Evolutionary conservation across 345 rosid genomes (phyloP).

Genomic region (Mallotus nudiflorus): DNA sequence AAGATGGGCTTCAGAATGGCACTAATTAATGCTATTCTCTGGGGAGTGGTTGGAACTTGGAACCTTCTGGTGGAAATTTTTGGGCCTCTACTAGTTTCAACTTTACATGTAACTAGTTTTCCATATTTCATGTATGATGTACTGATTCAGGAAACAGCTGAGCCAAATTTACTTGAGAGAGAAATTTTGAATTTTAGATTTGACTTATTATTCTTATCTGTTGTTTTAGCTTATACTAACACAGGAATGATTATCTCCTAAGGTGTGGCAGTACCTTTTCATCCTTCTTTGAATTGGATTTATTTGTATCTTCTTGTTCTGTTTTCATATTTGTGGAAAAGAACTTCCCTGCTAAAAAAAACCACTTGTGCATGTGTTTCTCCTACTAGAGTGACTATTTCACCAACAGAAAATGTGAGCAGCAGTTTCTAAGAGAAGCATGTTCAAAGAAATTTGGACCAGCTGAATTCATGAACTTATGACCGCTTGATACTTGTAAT

Average conservation of each 20-base stretch:
- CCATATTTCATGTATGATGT: not conserved
- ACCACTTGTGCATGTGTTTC: too few species aligned
- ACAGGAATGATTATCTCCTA: not conserved
- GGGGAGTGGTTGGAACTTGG: conserved; percentile 87
- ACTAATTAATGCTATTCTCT: conserved; percentile 57
- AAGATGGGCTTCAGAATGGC: conserved; percentile 86
- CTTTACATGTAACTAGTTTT: conserved; percentile 23
- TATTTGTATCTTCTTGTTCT: too few species aligned
- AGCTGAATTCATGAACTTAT: too few species aligned
- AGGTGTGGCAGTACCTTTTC: too few species aligned
- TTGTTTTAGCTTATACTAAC: conserved; percentile 5
- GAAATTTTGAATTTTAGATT: conserved; percentile 5
- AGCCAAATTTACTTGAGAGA: not conserved
- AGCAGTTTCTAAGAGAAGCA: too few species aligned
- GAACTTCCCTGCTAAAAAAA: too few species aligned
- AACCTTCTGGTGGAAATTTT: conserved; percentile 93
- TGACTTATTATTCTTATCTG: not conserved
- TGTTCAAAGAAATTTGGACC: too few species aligned
- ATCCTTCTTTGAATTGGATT: too few species aligned
- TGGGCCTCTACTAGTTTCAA: conserved; percentile 73
- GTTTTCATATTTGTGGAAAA: too few species aligned
- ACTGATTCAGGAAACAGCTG: conserved; percentile 5
- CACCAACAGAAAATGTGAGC: too few species aligned
- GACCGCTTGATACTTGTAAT: too few species aligned
- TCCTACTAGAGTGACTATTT: too few species aligned